Percentiles rank a stretch among this genome's conserved stretches.
Conservation (phyloP, 2,329 filamentous ascomycete species). For the Cercospora beticola region DNA sequence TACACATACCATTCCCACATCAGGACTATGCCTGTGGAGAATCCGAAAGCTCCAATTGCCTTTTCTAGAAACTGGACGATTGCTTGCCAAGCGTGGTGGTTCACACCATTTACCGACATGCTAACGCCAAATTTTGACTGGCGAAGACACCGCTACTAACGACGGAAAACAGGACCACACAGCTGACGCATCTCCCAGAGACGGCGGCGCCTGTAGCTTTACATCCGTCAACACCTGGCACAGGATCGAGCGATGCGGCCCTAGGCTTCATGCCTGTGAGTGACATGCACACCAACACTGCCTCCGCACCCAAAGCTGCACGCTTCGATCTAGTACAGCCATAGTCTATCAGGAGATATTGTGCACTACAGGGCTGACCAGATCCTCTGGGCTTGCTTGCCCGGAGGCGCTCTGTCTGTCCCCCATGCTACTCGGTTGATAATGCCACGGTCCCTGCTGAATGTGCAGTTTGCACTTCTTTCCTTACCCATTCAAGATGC, state of each 20-base stretch:
- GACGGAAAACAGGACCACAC: neutral
- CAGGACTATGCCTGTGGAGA: neutral
- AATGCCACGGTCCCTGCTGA: neutral
- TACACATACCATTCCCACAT: neutral
- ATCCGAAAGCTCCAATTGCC: neutral
- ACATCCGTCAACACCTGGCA: neutral
- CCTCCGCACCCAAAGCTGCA: neutral
- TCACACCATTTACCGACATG: neutral
- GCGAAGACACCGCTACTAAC: neutral
- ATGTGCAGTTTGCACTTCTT: neutral
- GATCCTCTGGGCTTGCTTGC: neutral
- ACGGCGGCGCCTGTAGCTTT: neutral
- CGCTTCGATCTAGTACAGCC: neutral
- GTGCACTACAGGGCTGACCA: neutral
- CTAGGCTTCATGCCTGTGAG: neutral
- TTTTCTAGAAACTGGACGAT: neutral
- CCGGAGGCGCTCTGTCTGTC: neutral
- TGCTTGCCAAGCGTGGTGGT: neutral
- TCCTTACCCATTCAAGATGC: neutral
- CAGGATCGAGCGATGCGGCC: neutral
- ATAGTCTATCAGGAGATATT: neutral
- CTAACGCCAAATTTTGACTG: neutral
- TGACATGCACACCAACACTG: neutral
- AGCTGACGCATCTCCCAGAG: neutral
- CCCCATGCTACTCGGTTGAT: neutral